Conservation (phyloP, 169 alveolate species). For the Cryptosporidium bovis region DNA sequence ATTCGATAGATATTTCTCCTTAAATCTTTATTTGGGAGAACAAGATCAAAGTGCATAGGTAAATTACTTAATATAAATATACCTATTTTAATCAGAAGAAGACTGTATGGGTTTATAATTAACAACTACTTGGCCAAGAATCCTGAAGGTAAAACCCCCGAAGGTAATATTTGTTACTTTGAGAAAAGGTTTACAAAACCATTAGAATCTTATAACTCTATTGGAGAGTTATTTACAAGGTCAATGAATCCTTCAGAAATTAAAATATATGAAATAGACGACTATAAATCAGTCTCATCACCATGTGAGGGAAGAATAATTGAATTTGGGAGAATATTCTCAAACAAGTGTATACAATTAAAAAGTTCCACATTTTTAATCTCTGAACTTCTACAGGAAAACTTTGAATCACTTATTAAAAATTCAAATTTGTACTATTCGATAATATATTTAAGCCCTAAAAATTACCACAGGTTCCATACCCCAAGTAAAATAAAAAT, state of each 20-base stretch:
- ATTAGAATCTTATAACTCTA: conserved; percentile 40
- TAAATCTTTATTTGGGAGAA: conserved; percentile 46
- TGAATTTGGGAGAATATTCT: conserved; percentile 78
- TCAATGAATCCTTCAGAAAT: conserved; percentile 29
- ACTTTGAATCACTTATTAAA: conserved; percentile 72
- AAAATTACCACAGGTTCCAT: conserved; percentile 91
- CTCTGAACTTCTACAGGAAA: conserved; percentile 59
- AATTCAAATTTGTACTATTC: conserved; percentile 73
- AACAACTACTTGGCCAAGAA: conserved; percentile 5
- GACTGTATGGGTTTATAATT: conserved; percentile 31
- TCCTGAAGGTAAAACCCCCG: neutral
- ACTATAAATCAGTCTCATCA: conserved; percentile 32
- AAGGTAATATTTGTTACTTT: conserved; percentile 20
- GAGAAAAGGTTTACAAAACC: conserved; percentile 41
- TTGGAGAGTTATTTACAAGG: conserved; percentile 63
- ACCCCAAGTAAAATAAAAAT: conserved; percentile 85
- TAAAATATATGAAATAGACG: conserved; percentile 10
- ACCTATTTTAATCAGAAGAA: conserved; percentile 36
- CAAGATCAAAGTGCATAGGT: conserved; percentile 50
- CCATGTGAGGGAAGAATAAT: conserved; percentile 87
- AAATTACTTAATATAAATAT: conserved; percentile 24
- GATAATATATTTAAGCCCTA: conserved; percentile 88
- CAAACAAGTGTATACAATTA: conserved; percentile 78
- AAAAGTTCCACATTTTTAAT: conserved; percentile 79
- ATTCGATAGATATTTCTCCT: conserved; percentile 30